phyloP scores from a whole-genome alignment of 192 early-diverging fungal species.

The Coemansia sp. region DNA sequence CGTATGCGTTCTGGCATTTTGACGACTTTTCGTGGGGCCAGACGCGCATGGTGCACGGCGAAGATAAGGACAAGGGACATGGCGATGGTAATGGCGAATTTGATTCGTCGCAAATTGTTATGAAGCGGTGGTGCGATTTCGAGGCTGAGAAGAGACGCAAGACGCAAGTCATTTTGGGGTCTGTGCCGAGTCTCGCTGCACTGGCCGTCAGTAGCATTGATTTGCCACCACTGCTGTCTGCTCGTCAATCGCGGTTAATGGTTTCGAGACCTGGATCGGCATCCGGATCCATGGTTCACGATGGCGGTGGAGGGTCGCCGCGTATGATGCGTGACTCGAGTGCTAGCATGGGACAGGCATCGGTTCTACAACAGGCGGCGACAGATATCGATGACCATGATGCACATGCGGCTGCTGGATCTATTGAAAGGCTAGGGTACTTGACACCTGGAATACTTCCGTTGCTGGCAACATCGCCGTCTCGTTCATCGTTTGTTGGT shows the following conservation, averaged over 20 bases:
- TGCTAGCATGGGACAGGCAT: slow-evolving; percentile 26
- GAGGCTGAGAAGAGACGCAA: slow-evolving; percentile 59
- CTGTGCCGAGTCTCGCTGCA: slow-evolving; percentile 36
- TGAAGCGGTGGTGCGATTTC: slow-evolving; percentile 82
- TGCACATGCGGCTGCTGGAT: slow-evolving; percentile 43
- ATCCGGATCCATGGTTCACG: slow-evolving; percentile 23
- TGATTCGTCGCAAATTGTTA: slow-evolving; percentile 66
- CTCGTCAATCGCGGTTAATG: slow-evolving; percentile 32
- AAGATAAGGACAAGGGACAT: slow-evolving; percentile 67
- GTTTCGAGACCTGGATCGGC: slow-evolving; percentile 22
- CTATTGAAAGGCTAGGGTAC: slow-evolving; percentile 55
- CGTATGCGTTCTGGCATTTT: slow-evolving; percentile 99
- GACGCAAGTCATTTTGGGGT: slow-evolving; percentile 53
- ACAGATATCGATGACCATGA: slow-evolving; percentile 28
- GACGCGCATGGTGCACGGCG: slow-evolving; percentile 88
- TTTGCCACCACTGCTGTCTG: slow-evolving; percentile 4
- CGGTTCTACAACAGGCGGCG: slow-evolving; percentile 41
- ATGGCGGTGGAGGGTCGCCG: too few species aligned
- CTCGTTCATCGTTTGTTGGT: slow-evolving; percentile 1
- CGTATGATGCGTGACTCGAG: slow-evolving; percentile 6
- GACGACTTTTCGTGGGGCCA: slow-evolving; percentile 99
- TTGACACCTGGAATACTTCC: slow-evolving; percentile 56
- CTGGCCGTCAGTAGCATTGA: slow-evolving; percentile 27
- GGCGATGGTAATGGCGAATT: slow-evolving; percentile 67
- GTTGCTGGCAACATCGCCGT: slow-evolving; percentile 33